phyloP scores from a whole-genome alignment of 768 basidiomycete genomes.

The Lentinula raphanica region DNA sequence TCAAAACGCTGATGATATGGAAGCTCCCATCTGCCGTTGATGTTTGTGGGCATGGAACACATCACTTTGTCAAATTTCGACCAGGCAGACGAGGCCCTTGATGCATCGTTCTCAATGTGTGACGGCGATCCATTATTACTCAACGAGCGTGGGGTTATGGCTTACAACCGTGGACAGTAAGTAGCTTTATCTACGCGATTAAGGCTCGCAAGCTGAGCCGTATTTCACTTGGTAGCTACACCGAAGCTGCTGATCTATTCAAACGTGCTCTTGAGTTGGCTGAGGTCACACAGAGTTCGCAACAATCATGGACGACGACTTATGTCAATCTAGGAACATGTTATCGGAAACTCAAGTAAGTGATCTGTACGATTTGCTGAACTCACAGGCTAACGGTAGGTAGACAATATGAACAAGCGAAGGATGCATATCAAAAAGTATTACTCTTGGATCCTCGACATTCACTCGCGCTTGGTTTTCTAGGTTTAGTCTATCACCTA shows the following conservation, averaged over 20 bases:
- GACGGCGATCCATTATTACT: slow-evolving; percentile 82
- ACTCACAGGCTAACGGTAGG: not conserved
- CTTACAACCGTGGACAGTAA: slow-evolving; percentile 80
- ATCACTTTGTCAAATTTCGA: slow-evolving; percentile 79
- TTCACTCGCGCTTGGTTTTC: slow-evolving; percentile 73
- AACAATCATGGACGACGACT: slow-evolving; percentile 82
- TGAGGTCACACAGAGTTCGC: slow-evolving; percentile 78
- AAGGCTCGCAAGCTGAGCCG: not conserved
- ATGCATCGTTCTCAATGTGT: slow-evolving; percentile 77
- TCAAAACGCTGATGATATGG: not conserved
- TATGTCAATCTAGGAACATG: slow-evolving; percentile 92
- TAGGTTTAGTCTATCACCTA: slow-evolving; percentile 86
- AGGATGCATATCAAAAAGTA: slow-evolving; percentile 68
- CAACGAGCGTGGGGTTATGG: slow-evolving; percentile 93
- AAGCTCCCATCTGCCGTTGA: slow-evolving; percentile 91
- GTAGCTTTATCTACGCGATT: slow-evolving; percentile 15
- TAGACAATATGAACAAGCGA: slow-evolving; percentile 60
- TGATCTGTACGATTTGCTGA: slow-evolving; percentile 1
- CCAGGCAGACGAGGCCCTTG: slow-evolving; percentile 84
- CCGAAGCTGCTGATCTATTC: slow-evolving; percentile 67
- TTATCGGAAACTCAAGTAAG: slow-evolving; percentile 73
- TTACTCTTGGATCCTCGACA: slow-evolving; percentile 85
- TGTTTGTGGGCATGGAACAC: slow-evolving; percentile 98
- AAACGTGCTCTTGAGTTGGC: slow-evolving; percentile 74
- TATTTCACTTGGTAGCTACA: slow-evolving; percentile 46